Conservation (phyloP, 2,329 filamentous ascomycete genomes). For the Xylaria multiplex region DNA sequence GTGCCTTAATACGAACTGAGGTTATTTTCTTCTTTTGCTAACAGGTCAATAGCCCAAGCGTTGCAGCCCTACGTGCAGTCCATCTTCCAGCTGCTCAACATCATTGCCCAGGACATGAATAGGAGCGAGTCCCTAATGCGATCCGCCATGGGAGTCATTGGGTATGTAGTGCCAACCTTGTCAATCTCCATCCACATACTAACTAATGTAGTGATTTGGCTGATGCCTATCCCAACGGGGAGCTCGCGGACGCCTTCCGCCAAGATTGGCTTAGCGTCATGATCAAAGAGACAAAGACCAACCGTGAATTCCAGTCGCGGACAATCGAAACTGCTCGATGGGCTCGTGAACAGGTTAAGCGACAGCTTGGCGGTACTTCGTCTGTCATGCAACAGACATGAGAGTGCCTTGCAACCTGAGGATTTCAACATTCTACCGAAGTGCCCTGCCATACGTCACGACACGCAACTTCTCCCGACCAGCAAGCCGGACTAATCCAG, state of each 20-base stretch:
- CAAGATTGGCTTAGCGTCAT: conserved; percentile 89
- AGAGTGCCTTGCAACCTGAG: conserved; percentile 39
- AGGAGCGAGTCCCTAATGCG: conserved; percentile 91
- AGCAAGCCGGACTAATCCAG: conserved; percentile 41
- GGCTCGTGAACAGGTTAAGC: conserved; percentile 97
- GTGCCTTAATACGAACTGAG: conserved; percentile 45
- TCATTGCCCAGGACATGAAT: conserved; percentile 83
- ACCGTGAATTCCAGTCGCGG: conserved; percentile 83
- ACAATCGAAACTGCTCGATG: conserved; percentile 96
- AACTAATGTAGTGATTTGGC: conserved; percentile 79
- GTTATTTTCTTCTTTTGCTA: conserved; percentile 37
- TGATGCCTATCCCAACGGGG: conserved; percentile 90
- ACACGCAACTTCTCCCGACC: conserved; percentile 46
- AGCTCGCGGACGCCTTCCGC: conserved; percentile 85
- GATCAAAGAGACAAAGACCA: conserved; percentile 91
- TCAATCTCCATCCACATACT: background rate
- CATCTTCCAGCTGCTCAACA: conserved; percentile 87
- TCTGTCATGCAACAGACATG: conserved; percentile 64
- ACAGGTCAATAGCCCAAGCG: conserved; percentile 65
- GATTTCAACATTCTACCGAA: conserved; percentile 35
- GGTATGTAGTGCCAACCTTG: conserved; percentile 65
- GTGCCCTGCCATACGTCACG: conserved; percentile 38
- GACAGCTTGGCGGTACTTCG: conserved; percentile 72
- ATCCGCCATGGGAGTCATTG: conserved; percentile 96
- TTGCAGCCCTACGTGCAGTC: conserved; percentile 82